Evolutionary conservation across 83 land plant genomes (phyloP).

Genomic region (Picea mariana): DNA sequence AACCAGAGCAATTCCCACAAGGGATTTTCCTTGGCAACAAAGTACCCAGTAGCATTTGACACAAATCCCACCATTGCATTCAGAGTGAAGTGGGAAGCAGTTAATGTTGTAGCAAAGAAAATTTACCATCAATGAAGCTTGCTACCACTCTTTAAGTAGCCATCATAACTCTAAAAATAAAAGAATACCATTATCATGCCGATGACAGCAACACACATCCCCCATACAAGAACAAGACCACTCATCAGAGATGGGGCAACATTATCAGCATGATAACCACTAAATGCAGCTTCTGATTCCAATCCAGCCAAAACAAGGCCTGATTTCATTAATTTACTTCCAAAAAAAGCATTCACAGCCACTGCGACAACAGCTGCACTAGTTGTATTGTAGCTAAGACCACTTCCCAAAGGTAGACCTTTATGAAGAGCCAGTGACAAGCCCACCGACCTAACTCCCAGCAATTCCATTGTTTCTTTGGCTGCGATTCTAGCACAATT

Average conservation of each 20-base stretch:
- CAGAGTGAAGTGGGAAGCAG: too few relatives aligned
- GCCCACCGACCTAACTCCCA: constrained; percentile 74
- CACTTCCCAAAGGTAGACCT: constrained; percentile 75
- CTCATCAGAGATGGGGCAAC: too few relatives aligned
- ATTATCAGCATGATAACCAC: constrained; percentile 96
- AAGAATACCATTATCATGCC: constrained; percentile 6
- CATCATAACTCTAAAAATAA: not conserved
- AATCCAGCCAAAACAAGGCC: constrained; percentile 90
- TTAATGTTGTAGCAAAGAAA: not conserved
- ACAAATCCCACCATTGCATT: too few relatives aligned
- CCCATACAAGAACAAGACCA: too few relatives aligned
- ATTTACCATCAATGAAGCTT: not conserved
- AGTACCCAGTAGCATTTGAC: too few relatives aligned
- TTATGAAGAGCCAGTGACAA: constrained; percentile 52
- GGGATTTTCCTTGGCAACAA: too few relatives aligned
- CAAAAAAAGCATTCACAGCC: constrained; percentile 88
- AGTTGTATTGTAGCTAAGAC: constrained; percentile 89
- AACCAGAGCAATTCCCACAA: too few relatives aligned
- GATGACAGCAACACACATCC: too few relatives aligned
- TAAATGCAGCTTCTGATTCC: constrained; percentile 85
- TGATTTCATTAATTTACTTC: too few relatives aligned
- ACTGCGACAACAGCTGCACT: constrained; percentile 96
- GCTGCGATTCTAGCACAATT: constrained; percentile 97
- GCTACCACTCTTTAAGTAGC: not conserved
- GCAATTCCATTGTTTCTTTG: constrained; percentile 64